Evolutionary conservation across 1,284 basidiomycete genomes (phyloP).

Genomic region (Paramarasmius palmivorus): DNA sequence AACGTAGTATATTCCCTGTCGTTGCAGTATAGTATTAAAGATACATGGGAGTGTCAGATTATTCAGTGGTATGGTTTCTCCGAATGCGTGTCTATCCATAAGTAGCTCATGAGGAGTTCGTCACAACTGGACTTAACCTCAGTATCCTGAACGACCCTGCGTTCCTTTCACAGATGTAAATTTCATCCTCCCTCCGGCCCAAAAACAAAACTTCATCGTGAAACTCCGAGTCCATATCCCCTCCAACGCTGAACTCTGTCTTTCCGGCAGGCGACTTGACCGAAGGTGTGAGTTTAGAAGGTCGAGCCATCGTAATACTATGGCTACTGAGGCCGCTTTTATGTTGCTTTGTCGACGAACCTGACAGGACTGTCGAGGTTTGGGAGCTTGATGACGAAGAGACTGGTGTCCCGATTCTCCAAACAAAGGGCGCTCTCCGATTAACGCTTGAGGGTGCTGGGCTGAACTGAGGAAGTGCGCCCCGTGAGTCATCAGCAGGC

Average conservation of each 20-base stretch:
- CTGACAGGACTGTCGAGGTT: slow-evolving; percentile 39
- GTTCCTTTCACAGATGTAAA: slow-evolving; percentile 80
- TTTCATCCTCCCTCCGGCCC: slow-evolving; percentile 69
- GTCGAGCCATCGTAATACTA: slow-evolving; percentile 15
- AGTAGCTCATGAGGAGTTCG: not conserved
- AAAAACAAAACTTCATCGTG: slow-evolving; percentile 76
- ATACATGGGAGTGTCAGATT: not conserved
- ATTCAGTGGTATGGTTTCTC: not conserved
- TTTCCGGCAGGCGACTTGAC: slow-evolving; percentile 48
- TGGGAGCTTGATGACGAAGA: slow-evolving; percentile 40
- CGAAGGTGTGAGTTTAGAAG: slow-evolving; percentile 47
- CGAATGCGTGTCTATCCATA: not conserved
- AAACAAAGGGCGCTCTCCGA: slow-evolving; percentile 70
- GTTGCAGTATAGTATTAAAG: not conserved
- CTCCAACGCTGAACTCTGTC: slow-evolving; percentile 47
- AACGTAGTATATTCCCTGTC: too few relatives aligned
- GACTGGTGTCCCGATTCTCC: slow-evolving; percentile 76
- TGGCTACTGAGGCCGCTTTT: not conserved
- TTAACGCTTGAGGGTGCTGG: slow-evolving; percentile 60
- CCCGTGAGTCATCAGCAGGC: slow-evolving; percentile 76
- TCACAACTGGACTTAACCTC: slow-evolving; percentile 55
- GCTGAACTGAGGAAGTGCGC: slow-evolving; percentile 64
- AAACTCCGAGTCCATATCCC: slow-evolving; percentile 54
- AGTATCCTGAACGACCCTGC: slow-evolving; percentile 73
- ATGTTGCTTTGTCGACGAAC: slow-evolving; percentile 26